A percentile compares a stretch with the other conserved stretches of the same genome.
phyloP scores from a whole-genome alignment of 2,329 filamentous ascomycete species.

The Byssothecium circinans region DNA sequence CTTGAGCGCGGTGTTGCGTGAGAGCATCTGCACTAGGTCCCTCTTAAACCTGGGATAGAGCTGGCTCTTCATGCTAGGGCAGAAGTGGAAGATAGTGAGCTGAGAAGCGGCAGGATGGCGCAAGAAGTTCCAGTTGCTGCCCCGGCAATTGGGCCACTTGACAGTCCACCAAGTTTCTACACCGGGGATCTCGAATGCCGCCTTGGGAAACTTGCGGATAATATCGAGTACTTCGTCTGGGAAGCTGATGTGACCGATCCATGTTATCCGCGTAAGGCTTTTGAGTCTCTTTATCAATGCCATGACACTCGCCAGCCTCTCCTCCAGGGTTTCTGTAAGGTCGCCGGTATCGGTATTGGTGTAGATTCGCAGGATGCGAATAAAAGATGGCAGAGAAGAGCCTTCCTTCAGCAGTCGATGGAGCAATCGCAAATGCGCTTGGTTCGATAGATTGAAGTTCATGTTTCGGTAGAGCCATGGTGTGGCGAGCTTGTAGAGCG shows the following conservation, averaged over 20 bases:
- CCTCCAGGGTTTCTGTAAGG: background rate
- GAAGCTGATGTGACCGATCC: conserved; percentile 1
- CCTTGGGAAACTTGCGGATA: background rate
- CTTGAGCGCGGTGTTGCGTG: background rate
- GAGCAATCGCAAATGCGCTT: background rate
- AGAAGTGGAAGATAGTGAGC: background rate
- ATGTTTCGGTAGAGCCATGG: conserved; percentile 6
- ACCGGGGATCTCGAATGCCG: background rate
- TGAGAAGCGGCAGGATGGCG: background rate
- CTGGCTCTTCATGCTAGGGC: background rate
- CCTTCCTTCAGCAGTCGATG: background rate
- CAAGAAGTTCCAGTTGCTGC: background rate
- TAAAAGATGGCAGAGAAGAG: conserved; percentile 3
- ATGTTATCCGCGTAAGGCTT: background rate
- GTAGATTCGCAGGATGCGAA: background rate
- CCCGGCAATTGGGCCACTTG: background rate
- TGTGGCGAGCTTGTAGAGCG: conserved; percentile 2
- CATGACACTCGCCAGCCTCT: background rate
- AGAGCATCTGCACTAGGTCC: conserved; percentile 3
- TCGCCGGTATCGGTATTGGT: background rate
- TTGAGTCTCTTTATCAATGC: background rate
- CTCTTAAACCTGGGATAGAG: conserved; percentile 2
- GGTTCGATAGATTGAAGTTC: background rate
- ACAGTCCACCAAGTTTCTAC: background rate
- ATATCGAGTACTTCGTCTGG: conserved; percentile 3